These are phyloP conservation scores for Moricandia arvensis DNA, from an alignment of 345 rosid species.

Conservation along the genomic window DNA sequence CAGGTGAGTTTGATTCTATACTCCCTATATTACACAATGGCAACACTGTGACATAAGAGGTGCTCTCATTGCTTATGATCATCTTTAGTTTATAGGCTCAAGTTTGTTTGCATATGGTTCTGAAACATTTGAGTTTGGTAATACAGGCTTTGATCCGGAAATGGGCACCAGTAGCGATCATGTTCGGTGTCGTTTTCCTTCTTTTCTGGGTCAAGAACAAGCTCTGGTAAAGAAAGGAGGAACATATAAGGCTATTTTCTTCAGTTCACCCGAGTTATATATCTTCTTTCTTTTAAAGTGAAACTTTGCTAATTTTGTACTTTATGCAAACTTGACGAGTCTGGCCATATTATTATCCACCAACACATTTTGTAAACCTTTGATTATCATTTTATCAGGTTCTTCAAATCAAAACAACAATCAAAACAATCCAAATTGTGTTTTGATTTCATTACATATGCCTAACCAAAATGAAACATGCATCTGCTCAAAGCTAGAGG, in stretches of 20 bases:
- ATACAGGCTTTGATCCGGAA: slow-evolving; percentile 87
- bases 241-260: slow-evolving; percentile 19
- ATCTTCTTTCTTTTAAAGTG: slow-evolving; percentile 29
- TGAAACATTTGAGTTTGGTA: slow-evolving; percentile 13
- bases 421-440: neutral
- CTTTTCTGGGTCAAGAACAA: slow-evolving; percentile 92
- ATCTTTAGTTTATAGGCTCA: neutral
- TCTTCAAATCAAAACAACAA: slow-evolving; percentile 4
- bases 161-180: slow-evolving; percentile 96
- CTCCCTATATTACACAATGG: neutral
- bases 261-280: neutral
- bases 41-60: neutral
- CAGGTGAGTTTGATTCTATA: slow-evolving; percentile 44
- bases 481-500: neutral
- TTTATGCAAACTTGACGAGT: slow-evolving; percentile 25
- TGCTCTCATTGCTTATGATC: neutral
- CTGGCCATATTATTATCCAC: slow-evolving; percentile 25
- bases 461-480: neutral
- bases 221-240: slow-evolving; percentile 57
- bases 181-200: slow-evolving; percentile 87
- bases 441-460: slow-evolving; percentile 7
- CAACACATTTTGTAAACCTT: slow-evolving; percentile 8
- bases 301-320: slow-evolving; percentile 38
- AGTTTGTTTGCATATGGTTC: neutral
- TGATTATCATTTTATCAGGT: slow-evolving; percentile 20